phyloP scores from a whole-genome alignment of 2,329 filamentous ascomycete genomes.

The Hymenoscyphus fructigenus region DNA sequence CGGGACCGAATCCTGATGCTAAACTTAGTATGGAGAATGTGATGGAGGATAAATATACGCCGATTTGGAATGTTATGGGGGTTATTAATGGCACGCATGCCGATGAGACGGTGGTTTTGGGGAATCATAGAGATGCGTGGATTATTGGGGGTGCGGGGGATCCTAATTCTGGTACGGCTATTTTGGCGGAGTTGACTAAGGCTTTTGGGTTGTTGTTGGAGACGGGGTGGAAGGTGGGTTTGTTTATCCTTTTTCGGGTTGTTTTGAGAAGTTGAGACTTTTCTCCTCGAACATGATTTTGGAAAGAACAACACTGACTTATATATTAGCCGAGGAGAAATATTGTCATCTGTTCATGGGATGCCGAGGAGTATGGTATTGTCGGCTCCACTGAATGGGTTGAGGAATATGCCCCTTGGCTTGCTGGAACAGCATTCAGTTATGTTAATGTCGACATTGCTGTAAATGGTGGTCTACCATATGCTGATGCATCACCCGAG shows the following conservation, averaged over 20 bases:
- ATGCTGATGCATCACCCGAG: slow-evolving; percentile 5
- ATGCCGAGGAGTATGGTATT: slow-evolving; percentile 73
- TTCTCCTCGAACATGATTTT: too few relatives aligned
- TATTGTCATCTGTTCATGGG: slow-evolving; percentile 67
- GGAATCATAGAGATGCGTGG: slow-evolving; percentile 87
- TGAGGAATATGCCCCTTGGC: slow-evolving; percentile 73
- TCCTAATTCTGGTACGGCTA: slow-evolving; percentile 75
- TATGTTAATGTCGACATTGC: slow-evolving; percentile 31
- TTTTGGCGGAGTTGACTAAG: slow-evolving; percentile 71
- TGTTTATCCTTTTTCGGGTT: too few relatives aligned
- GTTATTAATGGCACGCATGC: slow-evolving; percentile 80
- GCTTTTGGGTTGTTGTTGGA: slow-evolving; percentile 68
- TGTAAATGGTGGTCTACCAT: neutral
- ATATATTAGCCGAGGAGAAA: neutral
- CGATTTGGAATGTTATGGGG: slow-evolving; percentile 86
- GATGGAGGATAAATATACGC: slow-evolving; percentile 51
- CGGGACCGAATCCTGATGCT: slow-evolving; percentile 26
- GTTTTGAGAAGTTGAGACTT: slow-evolving; percentile 72
- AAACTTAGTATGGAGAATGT: slow-evolving; percentile 64
- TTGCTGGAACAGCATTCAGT: slow-evolving; percentile 46
- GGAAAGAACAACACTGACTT: too few relatives aligned
- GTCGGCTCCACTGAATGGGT: slow-evolving; percentile 81
- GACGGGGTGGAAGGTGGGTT: slow-evolving; percentile 61
- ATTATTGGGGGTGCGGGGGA: slow-evolving; percentile 72
- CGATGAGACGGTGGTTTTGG: slow-evolving; percentile 80